Evolutionary conservation across 73 alveolate genomes (phyloP).

Genomic region (Stentor coeruleus): DNA sequence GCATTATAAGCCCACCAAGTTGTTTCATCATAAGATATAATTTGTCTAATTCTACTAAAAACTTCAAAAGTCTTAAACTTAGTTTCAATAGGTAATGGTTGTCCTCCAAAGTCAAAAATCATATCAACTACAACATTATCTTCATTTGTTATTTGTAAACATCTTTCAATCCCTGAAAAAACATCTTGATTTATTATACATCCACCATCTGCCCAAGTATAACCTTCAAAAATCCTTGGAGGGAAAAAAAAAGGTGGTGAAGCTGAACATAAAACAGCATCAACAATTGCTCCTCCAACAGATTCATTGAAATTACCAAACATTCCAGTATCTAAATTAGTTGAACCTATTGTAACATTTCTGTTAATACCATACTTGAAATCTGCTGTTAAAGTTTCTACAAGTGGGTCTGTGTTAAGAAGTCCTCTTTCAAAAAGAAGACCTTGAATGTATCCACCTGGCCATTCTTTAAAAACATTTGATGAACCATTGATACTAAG

Average conservation of each 20-base stretch:
- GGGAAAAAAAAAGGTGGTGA: slow-evolving; percentile 8
- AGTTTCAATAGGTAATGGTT: slow-evolving; percentile 18
- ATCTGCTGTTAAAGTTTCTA: background rate
- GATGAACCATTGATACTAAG: background rate
- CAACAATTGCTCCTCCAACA: background rate
- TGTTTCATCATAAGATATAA: slow-evolving; percentile 35
- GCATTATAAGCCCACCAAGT: slow-evolving; percentile 40
- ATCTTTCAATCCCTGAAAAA: background rate
- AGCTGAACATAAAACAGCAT: background rate
- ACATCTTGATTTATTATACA: background rate
- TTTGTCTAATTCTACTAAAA: slow-evolving; percentile 37
- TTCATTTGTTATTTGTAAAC: slow-evolving; percentile 26
- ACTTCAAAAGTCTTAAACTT: slow-evolving; percentile 38
- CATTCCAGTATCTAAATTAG: background rate
- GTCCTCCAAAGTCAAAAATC: background rate
- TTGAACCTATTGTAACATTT: slow-evolving; percentile 17
- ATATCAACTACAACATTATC: slow-evolving; percentile 50
- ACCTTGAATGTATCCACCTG: slow-evolving; percentile 46
- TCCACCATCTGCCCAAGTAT: slow-evolving; percentile 22
- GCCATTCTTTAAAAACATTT: slow-evolving; percentile 34
- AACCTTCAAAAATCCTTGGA: background rate
- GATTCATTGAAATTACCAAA: slow-evolving; percentile 15
- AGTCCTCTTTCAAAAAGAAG: slow-evolving; percentile 44
- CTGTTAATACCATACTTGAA: background rate
- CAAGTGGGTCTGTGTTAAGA: slow-evolving; percentile 36